Base-by-base conservation (phyloP, 305 asterid genomes). In the Solanum hybrid region DNA sequence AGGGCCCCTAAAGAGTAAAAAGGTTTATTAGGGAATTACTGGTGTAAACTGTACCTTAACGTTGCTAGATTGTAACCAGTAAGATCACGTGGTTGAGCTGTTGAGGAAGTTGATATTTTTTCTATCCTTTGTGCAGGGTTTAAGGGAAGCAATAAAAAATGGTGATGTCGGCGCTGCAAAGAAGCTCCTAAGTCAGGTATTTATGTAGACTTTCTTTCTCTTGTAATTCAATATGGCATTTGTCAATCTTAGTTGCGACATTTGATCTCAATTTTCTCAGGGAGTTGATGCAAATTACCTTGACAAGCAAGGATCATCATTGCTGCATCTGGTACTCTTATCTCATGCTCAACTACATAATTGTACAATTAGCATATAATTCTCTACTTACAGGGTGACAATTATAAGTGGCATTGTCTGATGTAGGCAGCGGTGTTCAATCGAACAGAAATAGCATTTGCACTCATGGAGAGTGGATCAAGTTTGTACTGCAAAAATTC, bases 81-180 rank as follows among this genome's bases (percentile, higher is more conserved):
- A 41, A 72, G 20, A 83, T 84, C 12, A 3, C 13, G 88, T 11
- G 88, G 22, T 57, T 85, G 32, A 20, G 73, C 73, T 10, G 13
- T 65, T 65, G 73, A 20, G 77, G 27, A 31, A 32, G 41, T 85
- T 36, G 27, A 57, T 26, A 57, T 85, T 32, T 85, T 57, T n/a
- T 31, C 45, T 33, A 22, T 32, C 32, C 6, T 57, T 84, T 51
- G 34, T 11, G 78, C 91, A 96, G 98, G 99, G 99, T 89, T 92
- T 97, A 87, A 95, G 99, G 90, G 99, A 96, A 94, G 99, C 99
- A 93, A 97, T 97, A 90, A 97, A 97, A 93, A 97, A 96, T 88
- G 99, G 99, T n/a, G 98, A 97, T 89, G 89, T 92, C 6, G 91
- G 95, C 86, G 94, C 97, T 78, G 99, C 98, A 72, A 95, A 92